Percentiles rank a stretch among this genome's conserved stretches.
These are phyloP conservation scores for Brassica incana DNA, from an alignment of 345 rosid genomes.

Conservation along the genomic window DNA sequence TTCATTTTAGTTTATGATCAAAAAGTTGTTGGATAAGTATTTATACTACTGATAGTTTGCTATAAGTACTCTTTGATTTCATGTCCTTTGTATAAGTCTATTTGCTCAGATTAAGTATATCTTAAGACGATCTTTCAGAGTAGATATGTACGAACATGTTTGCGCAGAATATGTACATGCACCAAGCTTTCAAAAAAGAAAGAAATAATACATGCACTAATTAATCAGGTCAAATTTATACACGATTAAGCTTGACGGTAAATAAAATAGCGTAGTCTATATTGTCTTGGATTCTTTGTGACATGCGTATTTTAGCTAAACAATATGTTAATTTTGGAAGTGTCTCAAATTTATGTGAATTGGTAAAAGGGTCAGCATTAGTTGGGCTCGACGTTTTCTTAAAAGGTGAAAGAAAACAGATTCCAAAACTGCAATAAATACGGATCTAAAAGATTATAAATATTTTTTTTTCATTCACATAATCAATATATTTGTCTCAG, in stretches of 20 bases:
- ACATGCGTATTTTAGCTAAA: conserved; percentile 18
- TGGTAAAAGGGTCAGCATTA: too few species aligned
- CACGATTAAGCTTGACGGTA: not conserved
- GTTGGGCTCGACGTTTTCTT: too few species aligned
- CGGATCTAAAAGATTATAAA: too few species aligned
- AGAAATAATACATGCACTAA: not conserved
- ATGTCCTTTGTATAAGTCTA: not conserved
- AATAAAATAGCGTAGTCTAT: not conserved
- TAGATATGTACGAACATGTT: not conserved
- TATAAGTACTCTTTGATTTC: not conserved
- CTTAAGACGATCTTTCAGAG: not conserved
- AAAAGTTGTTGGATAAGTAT: conserved; percentile 3
- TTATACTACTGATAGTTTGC: not conserved
- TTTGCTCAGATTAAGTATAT: not conserved
- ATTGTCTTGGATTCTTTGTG: not conserved
- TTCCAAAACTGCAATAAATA: too few species aligned
- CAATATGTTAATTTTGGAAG: too few species aligned
- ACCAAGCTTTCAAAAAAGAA: too few species aligned
- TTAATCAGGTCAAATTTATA: not conserved
- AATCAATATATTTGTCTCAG: too few species aligned
- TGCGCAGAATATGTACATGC: not conserved
- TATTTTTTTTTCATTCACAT: too few species aligned
- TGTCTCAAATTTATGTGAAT: too few species aligned
- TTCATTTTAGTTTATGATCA: conserved; percentile 9
- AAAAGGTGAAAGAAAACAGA: too few species aligned